A percentile compares a stretch with the other conserved stretches of the same genome.
phyloP scores from a whole-genome alignment of 768 basidiomycete genomes.

The Russula ochroleuca region DNA sequence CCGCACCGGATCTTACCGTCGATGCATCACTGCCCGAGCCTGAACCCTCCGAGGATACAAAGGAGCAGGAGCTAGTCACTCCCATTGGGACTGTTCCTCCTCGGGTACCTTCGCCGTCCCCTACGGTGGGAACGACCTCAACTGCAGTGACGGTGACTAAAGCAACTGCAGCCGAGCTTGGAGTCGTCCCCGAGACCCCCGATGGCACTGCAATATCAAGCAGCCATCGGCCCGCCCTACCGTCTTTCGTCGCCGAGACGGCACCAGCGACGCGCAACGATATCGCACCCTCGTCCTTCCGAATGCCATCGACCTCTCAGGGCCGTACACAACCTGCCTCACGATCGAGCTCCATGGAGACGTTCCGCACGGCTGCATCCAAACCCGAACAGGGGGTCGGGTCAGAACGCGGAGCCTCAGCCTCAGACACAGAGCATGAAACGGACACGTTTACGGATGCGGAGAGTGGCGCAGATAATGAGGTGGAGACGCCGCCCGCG shows the following conservation, averaged over 20 bases:
- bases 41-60: not conserved
- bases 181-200: not conserved
- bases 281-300: conserved; percentile 24
- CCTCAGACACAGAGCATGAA: conserved; percentile 19
- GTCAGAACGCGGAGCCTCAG: not conserved
- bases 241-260: not conserved
- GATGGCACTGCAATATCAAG: not conserved
- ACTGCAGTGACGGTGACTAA: conserved; percentile 8
- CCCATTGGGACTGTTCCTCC: not conserved
- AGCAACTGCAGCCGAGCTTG: conserved; percentile 1
- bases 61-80: not conserved
- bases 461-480: conserved; percentile 8
- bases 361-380: conserved; percentile 20
- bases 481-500: not conserved
- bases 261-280: not conserved
- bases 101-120: conserved; percentile 11
- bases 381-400: not conserved
- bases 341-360: conserved; percentile 24
- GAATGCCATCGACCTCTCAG: conserved; percentile 15
- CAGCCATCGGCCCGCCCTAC: not conserved
- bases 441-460: conserved; percentile 16
- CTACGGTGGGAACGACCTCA: conserved; percentile 14
- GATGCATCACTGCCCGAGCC: not conserved
- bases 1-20: not conserved
- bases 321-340: conserved; percentile 1